Conservation (phyloP, 2,329 filamentous ascomycete genomes). For the Cordyceps tenuipes region DNA sequence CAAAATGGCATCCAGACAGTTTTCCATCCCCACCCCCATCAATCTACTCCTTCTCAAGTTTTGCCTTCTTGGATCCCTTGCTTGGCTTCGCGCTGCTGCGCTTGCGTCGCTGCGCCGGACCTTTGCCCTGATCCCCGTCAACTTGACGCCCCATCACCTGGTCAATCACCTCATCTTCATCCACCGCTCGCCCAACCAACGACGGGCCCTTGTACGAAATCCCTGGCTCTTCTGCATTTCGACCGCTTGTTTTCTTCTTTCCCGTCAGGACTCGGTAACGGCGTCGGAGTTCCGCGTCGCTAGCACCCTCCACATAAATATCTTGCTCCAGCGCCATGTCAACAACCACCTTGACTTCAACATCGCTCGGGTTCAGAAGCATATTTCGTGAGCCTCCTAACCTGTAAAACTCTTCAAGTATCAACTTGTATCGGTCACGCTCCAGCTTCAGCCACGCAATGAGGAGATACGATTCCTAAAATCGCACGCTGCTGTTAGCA, state of each 20-base stretch:
- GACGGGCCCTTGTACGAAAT: slow-evolving; percentile 9
- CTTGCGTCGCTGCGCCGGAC: slow-evolving; percentile 12
- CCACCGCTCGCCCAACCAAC: neutral
- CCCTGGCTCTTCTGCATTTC: slow-evolving; percentile 16
- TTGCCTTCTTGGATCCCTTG: neutral
- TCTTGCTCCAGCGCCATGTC: slow-evolving; percentile 2
- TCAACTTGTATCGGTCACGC: neutral
- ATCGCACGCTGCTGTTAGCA: neutral
- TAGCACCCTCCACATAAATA: slow-evolving; percentile 10
- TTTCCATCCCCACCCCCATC: neutral
- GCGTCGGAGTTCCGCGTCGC: slow-evolving; percentile 2
- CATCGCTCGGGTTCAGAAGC: slow-evolving; percentile 3
- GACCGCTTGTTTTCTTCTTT: neutral
- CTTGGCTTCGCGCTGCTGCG: neutral
- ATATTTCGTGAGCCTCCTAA: slow-evolving; percentile 8
- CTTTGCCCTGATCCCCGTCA: slow-evolving; percentile 19
- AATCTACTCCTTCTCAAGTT: neutral
- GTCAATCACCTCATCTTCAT: slow-evolving; percentile 28
- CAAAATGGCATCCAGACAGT: neutral
- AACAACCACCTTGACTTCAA: slow-evolving; percentile 2
- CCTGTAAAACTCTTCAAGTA: neutral
- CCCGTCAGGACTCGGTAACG: slow-evolving; percentile 4
- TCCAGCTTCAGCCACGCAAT: neutral
- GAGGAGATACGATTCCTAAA: slow-evolving; percentile 2
- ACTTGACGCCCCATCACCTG: slow-evolving; percentile 20